Evolutionary conservation across 148 eudicot species (phyloP).

Genomic region (Chenopodium formosanum): DNA sequence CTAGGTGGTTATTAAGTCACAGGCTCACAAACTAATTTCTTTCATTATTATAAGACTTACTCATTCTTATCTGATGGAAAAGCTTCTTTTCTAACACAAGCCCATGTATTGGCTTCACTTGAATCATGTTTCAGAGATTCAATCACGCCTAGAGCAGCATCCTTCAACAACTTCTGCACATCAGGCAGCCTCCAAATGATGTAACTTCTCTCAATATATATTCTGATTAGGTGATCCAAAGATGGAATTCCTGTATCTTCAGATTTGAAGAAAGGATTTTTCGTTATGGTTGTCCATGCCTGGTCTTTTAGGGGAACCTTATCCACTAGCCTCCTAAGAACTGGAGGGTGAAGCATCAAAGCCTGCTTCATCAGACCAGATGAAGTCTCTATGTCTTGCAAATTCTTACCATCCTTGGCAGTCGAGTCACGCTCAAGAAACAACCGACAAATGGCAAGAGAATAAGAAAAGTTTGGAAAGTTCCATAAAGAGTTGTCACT

Average conservation of each 20-base stretch:
- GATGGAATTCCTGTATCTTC: constrained; percentile 72
- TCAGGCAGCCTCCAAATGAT: constrained; percentile 96
- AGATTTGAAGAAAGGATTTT: constrained; percentile 48
- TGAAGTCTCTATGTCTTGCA: constrained; percentile 48
- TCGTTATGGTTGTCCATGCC: constrained; percentile 53
- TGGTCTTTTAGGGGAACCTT: constrained; percentile 92
- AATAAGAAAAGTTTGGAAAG: constrained; percentile 85
- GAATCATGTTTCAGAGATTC: constrained; percentile 49
- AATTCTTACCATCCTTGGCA: constrained; percentile 27
- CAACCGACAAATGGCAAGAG: constrained; percentile 80
- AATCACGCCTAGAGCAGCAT: constrained; percentile 62
- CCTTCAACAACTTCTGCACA: constrained; percentile 69
- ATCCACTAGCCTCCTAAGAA: constrained; percentile 63
- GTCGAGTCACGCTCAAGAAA: constrained; percentile 56
- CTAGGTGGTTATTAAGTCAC: not conserved
- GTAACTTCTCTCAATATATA: constrained; percentile 86
- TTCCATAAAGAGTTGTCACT: constrained; percentile 73
- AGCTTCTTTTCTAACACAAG: constrained; percentile 90
- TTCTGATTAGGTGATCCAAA: constrained; percentile 76
- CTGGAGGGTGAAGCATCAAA: constrained; percentile 91
- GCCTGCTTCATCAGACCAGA: constrained; percentile 90
- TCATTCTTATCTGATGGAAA: constrained; percentile 84
- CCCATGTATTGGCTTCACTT: constrained; percentile 78
- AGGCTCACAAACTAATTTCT: not conserved
- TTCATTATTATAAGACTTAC: constrained; percentile 42